phyloP scores from a whole-genome alignment of 257 asterid species.

The Nicotiana obtusifolia region DNA sequence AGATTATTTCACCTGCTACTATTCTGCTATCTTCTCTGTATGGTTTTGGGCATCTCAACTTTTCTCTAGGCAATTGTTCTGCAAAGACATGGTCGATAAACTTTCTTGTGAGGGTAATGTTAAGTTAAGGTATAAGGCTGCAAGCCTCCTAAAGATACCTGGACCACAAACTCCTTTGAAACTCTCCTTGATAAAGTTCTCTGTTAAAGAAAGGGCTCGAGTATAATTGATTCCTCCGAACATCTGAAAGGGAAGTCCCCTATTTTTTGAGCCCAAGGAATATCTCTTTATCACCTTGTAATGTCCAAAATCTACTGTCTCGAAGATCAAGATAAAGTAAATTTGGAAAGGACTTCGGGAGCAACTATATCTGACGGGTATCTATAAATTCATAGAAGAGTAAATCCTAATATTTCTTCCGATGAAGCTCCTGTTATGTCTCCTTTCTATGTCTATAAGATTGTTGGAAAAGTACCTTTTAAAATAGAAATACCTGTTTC shows the following conservation, averaged over 20 bases:
- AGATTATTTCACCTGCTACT: conserved; percentile 4
- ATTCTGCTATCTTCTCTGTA: not conserved
- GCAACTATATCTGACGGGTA: not conserved
- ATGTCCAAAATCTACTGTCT: not conserved
- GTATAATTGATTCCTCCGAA: not conserved
- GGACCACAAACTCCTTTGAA: not conserved
- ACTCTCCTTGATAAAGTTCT: not conserved
- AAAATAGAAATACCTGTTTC: not conserved
- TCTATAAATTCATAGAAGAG: not conserved
- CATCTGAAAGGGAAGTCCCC: not conserved
- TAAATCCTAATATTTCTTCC: not conserved
- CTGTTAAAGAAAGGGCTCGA: not conserved
- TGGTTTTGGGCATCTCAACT: not conserved
- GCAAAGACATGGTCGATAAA: not conserved
- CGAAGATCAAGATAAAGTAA: not conserved
- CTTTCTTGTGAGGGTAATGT: not conserved
- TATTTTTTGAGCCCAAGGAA: not conserved
- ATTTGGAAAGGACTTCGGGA: not conserved
- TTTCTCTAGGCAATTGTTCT: not conserved
- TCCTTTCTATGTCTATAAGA: not conserved
- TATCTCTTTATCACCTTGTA: not conserved
- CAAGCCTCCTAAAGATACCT: not conserved
- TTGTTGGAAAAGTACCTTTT: not conserved
- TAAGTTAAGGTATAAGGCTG: not conserved
- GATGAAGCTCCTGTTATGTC: not conserved